A percentile compares a stretch with the other conserved stretches of the same genome.
These are phyloP conservation scores for Raphanus raphanistrum DNA, from an alignment of 345 rosid species.

Conservation along the genomic window DNA sequence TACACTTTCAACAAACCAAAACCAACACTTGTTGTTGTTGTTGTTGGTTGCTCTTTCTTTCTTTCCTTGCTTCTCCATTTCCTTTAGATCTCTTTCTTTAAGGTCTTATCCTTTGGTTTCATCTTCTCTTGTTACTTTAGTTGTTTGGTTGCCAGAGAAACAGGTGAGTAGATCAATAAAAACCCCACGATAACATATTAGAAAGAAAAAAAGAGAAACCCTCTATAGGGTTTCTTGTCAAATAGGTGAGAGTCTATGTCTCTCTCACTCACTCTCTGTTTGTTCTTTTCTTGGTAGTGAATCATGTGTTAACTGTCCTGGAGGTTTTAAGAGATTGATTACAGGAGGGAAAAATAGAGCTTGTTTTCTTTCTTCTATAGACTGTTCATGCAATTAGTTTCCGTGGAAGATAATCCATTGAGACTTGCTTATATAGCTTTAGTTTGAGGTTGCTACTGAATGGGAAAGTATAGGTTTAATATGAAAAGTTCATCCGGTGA, in stretches of 20 bases:
- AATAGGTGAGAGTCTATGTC: constrained; percentile 1
- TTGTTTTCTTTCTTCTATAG: neutral
- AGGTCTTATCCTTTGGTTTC: constrained; percentile 12
- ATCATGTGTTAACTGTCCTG: constrained; percentile 10
- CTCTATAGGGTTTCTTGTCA: neutral
- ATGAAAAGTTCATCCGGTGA: too few species aligned
- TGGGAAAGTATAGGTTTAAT: too few species aligned
- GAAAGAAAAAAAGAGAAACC: neutral
- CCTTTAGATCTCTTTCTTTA: constrained; percentile 26
- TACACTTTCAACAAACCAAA: constrained; percentile 27
- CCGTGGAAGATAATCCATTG: neutral
- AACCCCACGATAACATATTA: neutral
- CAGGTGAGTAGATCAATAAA: constrained; percentile 1
- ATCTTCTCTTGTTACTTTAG: neutral
- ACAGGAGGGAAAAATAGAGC: neutral
- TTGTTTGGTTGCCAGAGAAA: neutral
- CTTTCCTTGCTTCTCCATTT: neutral
- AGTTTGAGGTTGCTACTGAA: too few species aligned
- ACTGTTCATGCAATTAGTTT: constrained; percentile 36
- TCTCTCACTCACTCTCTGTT: neutral
- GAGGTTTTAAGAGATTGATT: neutral
- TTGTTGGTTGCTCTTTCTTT: neutral
- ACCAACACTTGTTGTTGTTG: constrained; percentile 12
- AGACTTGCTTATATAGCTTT: neutral
- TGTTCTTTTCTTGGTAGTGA: constrained; percentile 5